Evolutionary conservation across 768 basidiomycete species (phyloP).

Genomic region (Amanita exitialis): DNA sequence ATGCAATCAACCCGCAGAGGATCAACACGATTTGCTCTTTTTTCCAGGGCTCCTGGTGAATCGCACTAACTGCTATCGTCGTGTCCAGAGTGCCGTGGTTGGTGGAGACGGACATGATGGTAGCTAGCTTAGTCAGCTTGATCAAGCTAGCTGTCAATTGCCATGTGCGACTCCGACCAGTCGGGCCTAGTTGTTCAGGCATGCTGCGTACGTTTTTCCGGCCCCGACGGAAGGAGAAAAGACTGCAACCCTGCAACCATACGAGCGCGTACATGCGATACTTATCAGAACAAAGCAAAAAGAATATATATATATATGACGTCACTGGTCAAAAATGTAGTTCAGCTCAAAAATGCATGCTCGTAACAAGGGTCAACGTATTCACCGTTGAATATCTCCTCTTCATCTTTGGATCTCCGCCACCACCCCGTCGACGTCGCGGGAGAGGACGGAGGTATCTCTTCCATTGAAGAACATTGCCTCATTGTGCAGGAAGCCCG

Average conservation of each 20-base stretch:
- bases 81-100: background rate
- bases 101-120: background rate
- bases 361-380: too few species aligned
- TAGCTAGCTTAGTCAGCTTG: too few species aligned
- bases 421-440: background rate
- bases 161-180: background rate
- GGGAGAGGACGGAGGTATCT: conserved; percentile 55
- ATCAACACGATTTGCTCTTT: conserved; percentile 49
- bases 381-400: conserved; percentile 64
- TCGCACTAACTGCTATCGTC: conserved; percentile 1
- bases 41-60: conserved; percentile 4
- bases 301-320: too few species aligned
- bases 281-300: too few species aligned
- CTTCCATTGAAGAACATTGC: too few species aligned
- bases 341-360: too few species aligned
- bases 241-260: too few species aligned
- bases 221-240: too few species aligned
- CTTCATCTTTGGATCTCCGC: conserved; percentile 15
- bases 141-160: background rate
- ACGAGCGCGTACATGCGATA: too few species aligned
- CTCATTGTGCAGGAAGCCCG: too few species aligned
- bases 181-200: too few species aligned
- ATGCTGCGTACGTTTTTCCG: background rate
- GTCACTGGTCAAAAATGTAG: too few species aligned
- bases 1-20: conserved; percentile 64